These are phyloP conservation scores for Areca catechu DNA, from an alignment of 176 grass and related monocot species.

Conservation along the genomic window DNA sequence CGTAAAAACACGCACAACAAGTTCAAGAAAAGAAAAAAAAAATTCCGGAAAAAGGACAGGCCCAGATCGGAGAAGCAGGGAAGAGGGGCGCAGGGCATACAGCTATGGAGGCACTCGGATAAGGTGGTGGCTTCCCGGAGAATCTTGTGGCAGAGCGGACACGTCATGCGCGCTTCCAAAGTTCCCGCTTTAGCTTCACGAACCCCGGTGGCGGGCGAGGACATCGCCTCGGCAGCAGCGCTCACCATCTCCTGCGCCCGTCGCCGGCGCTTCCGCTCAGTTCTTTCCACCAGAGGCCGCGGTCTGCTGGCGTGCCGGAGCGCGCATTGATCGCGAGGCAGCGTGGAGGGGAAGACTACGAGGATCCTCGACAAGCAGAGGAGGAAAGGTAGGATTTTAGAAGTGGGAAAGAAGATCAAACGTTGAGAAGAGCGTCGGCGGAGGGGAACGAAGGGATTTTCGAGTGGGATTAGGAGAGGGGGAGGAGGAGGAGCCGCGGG, in stretches of 20 bases:
- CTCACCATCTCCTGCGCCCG: conserved; percentile 14
- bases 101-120: conserved; percentile 78
- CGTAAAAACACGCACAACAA: neutral
- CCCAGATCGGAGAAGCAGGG: conserved; percentile 8
- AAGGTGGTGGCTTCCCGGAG: conserved; percentile 77
- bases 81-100: conserved; percentile 33
- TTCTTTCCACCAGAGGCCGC: too few species aligned
- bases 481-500: conserved; percentile 30
- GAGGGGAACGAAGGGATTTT: conserved; percentile 14
- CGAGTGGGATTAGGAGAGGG: conserved; percentile 4
- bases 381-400: conserved; percentile 18
- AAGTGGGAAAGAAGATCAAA: conserved; percentile 3
- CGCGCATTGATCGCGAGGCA: too few species aligned
- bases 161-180: conserved; percentile 51
- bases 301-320: too few species aligned
- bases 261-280: conserved; percentile 7
- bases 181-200: conserved; percentile 35
- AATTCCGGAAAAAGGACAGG: neutral
- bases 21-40: conserved; percentile 7
- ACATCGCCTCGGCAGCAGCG: conserved; percentile 11
- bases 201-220: conserved; percentile 5
- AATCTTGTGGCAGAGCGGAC: conserved; percentile 69
- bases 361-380: neutral
- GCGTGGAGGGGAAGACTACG: too few species aligned
- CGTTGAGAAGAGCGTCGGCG: conserved; percentile 21